Evolutionary conservation across 257 asterid genomes (phyloP).

Genomic region (Fraxinus excelsior): DNA sequence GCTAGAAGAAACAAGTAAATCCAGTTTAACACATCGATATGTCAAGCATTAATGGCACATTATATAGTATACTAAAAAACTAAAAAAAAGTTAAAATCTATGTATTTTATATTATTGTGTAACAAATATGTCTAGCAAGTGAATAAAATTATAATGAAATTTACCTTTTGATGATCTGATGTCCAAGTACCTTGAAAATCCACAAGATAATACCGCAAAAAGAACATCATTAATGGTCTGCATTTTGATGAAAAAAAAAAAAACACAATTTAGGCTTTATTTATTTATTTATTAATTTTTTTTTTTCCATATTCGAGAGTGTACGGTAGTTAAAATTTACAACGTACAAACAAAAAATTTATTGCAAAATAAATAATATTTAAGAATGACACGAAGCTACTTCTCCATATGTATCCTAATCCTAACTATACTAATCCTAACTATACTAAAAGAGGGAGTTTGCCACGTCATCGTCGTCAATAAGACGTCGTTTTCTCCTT

Average conservation of each 20-base stretch:
- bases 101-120: background rate
- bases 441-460: no score
- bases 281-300: no score
- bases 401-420: background rate
- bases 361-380: background rate
- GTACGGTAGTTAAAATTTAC: background rate
- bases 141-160: background rate
- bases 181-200: conserved; percentile 66
- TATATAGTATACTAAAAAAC: background rate
- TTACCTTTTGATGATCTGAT: conserved; percentile 59
- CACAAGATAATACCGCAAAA: conserved; percentile 67
- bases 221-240: conserved; percentile 95
- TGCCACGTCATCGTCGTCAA: no score
- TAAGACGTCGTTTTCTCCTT: no score
- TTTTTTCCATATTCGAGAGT: background rate
- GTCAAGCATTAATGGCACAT: background rate
- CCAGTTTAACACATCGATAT: background rate
- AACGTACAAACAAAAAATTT: background rate
- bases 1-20: conserved; percentile 29
- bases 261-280: background rate
- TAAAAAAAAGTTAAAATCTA: background rate
- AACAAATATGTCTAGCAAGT: background rate
- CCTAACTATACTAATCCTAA: no score
- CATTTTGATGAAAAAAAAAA: conserved; percentile 1
- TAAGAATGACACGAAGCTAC: background rate